A percentile compares a stretch with the other conserved stretches of the same genome.
These are phyloP conservation scores for Grifola frondosa DNA, from an alignment of 1,284 basidiomycete species.

Conservation along the genomic window DNA sequence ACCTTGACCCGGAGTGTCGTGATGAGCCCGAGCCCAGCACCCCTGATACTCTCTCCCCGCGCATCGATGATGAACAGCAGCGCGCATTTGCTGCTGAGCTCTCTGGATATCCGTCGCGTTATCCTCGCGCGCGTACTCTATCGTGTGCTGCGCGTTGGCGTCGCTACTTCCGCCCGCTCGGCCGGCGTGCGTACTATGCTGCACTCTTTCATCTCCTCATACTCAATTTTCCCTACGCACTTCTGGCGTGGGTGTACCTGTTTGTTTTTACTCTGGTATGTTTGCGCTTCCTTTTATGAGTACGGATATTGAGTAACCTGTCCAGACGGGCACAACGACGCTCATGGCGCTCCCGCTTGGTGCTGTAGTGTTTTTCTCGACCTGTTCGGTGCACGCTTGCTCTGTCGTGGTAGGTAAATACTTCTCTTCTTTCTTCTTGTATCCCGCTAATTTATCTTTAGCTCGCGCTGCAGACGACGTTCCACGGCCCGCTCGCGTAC, in stretches of 20 bases:
- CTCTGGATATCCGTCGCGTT: conserved; percentile 15
- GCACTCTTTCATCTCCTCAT: conserved; percentile 65
- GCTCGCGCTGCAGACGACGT: conserved; percentile 66
- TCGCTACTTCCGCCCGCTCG: conserved; percentile 64
- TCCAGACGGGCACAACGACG: conserved; percentile 70
- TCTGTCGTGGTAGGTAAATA: conserved; percentile 68
- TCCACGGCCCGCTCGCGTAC: conserved; percentile 65
- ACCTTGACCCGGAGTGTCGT: conserved; percentile 35
- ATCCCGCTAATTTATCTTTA: conserved; percentile 23
- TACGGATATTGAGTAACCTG: background rate
- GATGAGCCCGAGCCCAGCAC: conserved; percentile 15
- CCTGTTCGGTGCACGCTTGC: conserved; percentile 65
- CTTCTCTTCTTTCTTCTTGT: conserved; percentile 3
- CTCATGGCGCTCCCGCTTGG: conserved; percentile 76
- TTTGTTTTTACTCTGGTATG: conserved; percentile 77
- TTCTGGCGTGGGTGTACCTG: conserved; percentile 69
- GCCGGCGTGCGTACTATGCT: conserved; percentile 52
- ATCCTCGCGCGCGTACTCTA: conserved; percentile 6
- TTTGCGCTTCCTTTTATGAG: conserved; percentile 13
- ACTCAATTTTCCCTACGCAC: conserved; percentile 74
- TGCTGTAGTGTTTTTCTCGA: conserved; percentile 73
- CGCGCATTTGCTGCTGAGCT: conserved; percentile 22
- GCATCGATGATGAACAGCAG: conserved; percentile 19
- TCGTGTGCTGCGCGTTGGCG: conserved; percentile 35
- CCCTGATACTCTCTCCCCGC: conserved; percentile 18